Base-by-base conservation (phyloP, 306 rosid species). In the Rubus idaeus region DNA sequence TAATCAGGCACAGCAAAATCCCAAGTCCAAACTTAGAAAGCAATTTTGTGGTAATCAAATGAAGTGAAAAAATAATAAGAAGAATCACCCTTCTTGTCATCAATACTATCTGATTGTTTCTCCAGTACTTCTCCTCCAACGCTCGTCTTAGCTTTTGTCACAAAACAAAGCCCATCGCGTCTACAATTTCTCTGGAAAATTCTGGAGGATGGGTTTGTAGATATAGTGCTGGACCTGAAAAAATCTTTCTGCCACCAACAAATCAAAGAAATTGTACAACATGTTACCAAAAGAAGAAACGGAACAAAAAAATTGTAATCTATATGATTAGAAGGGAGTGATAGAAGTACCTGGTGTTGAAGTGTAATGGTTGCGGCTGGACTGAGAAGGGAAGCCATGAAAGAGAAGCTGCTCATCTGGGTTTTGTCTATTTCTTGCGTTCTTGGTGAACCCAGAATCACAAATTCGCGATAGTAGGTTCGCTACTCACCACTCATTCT, bases 351-450 rank as follows among this genome's bases (percentile, higher is more conserved):
- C 96, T 82, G 86, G 79, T 70, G 85, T 16, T 87, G 89, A 13
- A 86, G 80, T 74, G 87, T 61, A 70, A 77, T 12, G 60, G 87
- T 63, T 58, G 82, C 74, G 51, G 89, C 76, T 44, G 84, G 76
- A 74, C 75, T 80, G 81, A 89, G 87, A 82, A 90, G 85, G 51
- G 89, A 88, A 51, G 94, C 90, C 97, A 93, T 93, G 79, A 82
- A 17, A 71, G 83, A 75, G 81, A 71, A 66, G 77, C 58, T 66
- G 70, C 70, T 78, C 71, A 51, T 9, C 62, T 81, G 83, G 60
- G 74, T 68, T 74, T 41, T 56, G 50, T 76, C 18, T 40, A 57
- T 63, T 47, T 44, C 6, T 23, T 23, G 26, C 26, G 50, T 8
- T 17, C 8, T 30, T 10, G 71, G 49, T 40, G 51, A 70, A 61